Base-by-base conservation (phyloP, 305 asterid genomes). In the Fraxinus angustifolia region DNA sequence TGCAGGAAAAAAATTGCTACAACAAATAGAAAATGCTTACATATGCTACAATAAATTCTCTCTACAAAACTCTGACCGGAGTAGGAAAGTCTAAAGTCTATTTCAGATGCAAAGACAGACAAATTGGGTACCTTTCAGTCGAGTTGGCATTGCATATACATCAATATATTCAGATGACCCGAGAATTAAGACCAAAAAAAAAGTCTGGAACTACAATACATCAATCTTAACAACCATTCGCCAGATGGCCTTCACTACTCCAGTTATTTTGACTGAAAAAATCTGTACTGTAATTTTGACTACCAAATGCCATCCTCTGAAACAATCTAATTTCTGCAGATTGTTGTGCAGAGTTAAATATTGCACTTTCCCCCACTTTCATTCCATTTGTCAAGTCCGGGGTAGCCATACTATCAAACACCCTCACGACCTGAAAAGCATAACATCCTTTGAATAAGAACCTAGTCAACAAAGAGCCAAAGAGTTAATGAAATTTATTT, bases 311-410 rank as follows among this genome's bases (percentile, higher is more conserved):
- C 98, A 93, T 90, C 84, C 91, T 90, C 73, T 81, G 89, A 79
- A 95, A 90, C 87, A 90, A 84, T 83, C 94, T 91, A 35, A 94
- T 90, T 80, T 93, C 95, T 79, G 87, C 98, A 23, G 97, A 93
- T 87, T 91, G 94, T 31, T 88, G 88, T 33, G 93, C 92, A 30
- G 97, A 89, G 88, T 90, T 87, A 70, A 81, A 86, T 80, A 92
- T 81, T 82, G 90, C 91, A 79, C 97, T 94, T 80, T 93, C 95
- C 11, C 98, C 98, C 0, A 91, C 94, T 90, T 80, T 92, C 97
- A 94, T 91, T 73, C 97, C 98, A 26, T 92, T 93, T 42, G 91
- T 82, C 81, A 93, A 89, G 85, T 95, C 98, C 0, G 94, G 83
- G 77, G 78, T 80, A 14, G 87, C 86, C 88, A 91, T 78, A 23